Evolutionary conservation across 2,329 filamentous ascomycete species (phyloP).

Genomic region (Verticillium alfalfae): DNA sequence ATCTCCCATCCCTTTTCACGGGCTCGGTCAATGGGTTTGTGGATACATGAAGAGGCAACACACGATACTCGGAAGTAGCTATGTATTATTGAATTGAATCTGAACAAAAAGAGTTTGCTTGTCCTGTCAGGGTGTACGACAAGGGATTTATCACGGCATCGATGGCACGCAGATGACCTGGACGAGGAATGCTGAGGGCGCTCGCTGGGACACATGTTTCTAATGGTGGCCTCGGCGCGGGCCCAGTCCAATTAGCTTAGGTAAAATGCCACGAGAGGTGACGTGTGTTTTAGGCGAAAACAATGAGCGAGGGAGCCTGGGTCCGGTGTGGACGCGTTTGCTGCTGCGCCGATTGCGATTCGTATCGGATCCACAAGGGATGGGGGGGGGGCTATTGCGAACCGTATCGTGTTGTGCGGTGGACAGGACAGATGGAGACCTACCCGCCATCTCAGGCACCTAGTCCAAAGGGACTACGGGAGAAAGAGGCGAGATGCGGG

Average conservation of each 20-base stretch:
- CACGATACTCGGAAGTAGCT: not conserved
- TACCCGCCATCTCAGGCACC: too few relatives aligned
- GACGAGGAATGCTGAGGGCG: not conserved
- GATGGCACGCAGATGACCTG: not conserved
- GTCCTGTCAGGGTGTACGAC: too few relatives aligned
- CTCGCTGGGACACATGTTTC: not conserved
- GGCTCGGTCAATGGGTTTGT: not conserved
- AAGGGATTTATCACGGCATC: too few relatives aligned
- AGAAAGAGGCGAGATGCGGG: not conserved
- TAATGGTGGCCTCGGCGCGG: not conserved
- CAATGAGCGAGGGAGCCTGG: not conserved
- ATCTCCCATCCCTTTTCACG: not conserved
- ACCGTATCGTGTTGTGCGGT: not conserved
- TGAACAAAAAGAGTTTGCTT: too few relatives aligned
- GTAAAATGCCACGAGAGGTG: not conserved
- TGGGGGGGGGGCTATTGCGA: not conserved
- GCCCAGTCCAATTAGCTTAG: not conserved
- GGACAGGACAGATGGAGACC: too few relatives aligned
- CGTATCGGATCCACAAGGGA: not conserved
- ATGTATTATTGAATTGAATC: not conserved
- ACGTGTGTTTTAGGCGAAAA: not conserved
- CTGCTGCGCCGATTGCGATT: not conserved
- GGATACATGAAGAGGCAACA: not conserved
- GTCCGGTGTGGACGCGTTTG: not conserved
- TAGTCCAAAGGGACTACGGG: too few relatives aligned